Conservation (phyloP, 306 rosid genomes). For the Corylus heterophylla region DNA sequence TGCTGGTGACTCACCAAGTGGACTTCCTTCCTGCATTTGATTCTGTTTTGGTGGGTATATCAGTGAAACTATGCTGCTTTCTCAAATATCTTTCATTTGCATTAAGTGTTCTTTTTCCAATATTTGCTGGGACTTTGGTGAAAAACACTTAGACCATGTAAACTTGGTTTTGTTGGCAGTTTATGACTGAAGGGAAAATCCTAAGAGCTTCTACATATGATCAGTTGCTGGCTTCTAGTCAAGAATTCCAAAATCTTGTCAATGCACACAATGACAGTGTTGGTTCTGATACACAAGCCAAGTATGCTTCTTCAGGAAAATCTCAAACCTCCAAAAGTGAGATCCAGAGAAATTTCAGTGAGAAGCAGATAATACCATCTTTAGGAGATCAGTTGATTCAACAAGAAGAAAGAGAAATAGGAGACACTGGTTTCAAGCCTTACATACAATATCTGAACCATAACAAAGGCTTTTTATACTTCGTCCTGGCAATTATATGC, state of each 20-base stretch:
- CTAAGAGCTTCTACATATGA: slow-evolving; percentile 46
- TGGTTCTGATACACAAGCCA: slow-evolving; percentile 27
- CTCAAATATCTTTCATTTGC: background rate
- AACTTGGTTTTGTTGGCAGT: slow-evolving; percentile 27
- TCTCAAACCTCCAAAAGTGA: slow-evolving; percentile 14
- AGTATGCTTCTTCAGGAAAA: slow-evolving; percentile 7
- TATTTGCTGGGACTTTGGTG: too few species aligned
- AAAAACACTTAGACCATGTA: slow-evolving; percentile 1
- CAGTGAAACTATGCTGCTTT: background rate
- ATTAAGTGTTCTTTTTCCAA: too few species aligned
- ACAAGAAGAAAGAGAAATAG: slow-evolving; percentile 54
- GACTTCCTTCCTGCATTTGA: slow-evolving; percentile 60
- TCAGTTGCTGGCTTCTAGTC: slow-evolving; percentile 36
- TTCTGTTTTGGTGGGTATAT: slow-evolving; percentile 33
- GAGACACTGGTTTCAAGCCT: slow-evolving; percentile 55
- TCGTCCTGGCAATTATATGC: slow-evolving; percentile 23
- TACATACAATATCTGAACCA: slow-evolving; percentile 56
- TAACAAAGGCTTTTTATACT: slow-evolving; percentile 42
- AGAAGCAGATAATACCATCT: slow-evolving; percentile 8
- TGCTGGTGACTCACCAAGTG: slow-evolving; percentile 64
- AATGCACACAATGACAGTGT: slow-evolving; percentile 49
- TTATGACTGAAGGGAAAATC: slow-evolving; percentile 49
- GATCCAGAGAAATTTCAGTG: slow-evolving; percentile 11
- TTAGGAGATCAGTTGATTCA: slow-evolving; percentile 46
- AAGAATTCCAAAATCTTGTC: slow-evolving; percentile 57